Evolutionary conservation across 2,329 filamentous ascomycete genomes (phyloP), one percentile per base, ranked within the genome.

Genomic region (Ophiostoma ips): DNA sequence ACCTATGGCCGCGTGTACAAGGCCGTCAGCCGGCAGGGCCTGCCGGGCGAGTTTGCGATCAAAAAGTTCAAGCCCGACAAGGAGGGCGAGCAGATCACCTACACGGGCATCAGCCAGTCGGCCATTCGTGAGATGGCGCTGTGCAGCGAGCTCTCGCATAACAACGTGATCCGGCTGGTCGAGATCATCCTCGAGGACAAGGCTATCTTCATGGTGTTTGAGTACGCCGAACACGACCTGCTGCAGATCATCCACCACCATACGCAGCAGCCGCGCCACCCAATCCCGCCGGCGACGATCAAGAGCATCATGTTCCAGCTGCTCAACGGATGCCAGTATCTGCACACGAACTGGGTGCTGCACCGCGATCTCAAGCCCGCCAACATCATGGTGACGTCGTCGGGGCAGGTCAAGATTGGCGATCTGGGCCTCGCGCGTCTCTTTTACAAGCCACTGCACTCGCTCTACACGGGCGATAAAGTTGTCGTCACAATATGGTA

Each of bases 31-130:
- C 81, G 83, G 56, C 76, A 84, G 69, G 78, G 81, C 59, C 71
- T 81, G 63, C 68, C 79, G 48, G 85, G 86, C 55, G 87, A 95
- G 61, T 95, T 95, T 62, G 92, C 92, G 59, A 98, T 98, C 71
- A 98, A 98, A 64, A 98, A 98, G 77, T 95, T 95, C 77, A 95
- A 95, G 71, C 89, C 89, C 8, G 92, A 98, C 67, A 98, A 96
- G 69, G 92, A 98, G 68, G 92, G 92, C 51, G 92, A 98, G 65
- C 79, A 84, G 59, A 72, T 95, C 44, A 85, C 94, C 60, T 98
- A 98, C 66, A 96, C 92, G 0, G 92, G 92, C 54, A 94, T 98
- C 56, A 96, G 92, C 0, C 92, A 98, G 65, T 95, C 89, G 13
- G 92, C 92, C 5, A 87, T 95, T 56, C 86, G 92, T 49, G 92